Conservation (phyloP, 768 basidiomycete species). For the Naganishia friedmannii region DNA sequence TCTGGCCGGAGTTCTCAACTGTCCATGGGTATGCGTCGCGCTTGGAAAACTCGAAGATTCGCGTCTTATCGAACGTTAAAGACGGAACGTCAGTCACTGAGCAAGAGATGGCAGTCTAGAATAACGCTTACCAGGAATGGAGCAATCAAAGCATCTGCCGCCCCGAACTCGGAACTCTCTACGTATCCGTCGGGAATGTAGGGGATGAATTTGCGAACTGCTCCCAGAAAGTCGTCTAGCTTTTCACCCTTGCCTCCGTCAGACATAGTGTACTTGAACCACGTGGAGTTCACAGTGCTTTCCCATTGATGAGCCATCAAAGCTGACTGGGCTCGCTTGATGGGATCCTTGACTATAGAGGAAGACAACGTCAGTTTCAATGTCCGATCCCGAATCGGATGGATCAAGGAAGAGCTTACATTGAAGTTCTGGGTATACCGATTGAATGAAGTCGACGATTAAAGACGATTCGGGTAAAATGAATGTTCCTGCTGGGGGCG, state of each 20-base stretch:
- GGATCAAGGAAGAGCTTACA: constrained; percentile 55
- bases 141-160: constrained; percentile 63
- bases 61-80: constrained; percentile 18
- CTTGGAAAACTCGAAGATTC: constrained; percentile 24
- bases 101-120: too few relatives aligned
- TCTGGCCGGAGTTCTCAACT: constrained; percentile 57
- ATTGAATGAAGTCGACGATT: constrained; percentile 65
- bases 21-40: constrained; percentile 59
- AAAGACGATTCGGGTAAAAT: constrained; percentile 67
- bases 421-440: constrained; percentile 57
- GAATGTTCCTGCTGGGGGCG: constrained; percentile 62
- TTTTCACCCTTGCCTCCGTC: constrained; percentile 55
- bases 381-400: background rate
- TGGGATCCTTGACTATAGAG: constrained; percentile 53
- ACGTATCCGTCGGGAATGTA: constrained; percentile 56
- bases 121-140: constrained; percentile 62
- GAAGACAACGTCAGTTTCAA: background rate
- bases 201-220: constrained; percentile 55
- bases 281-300: constrained; percentile 56
- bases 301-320: constrained; percentile 60
- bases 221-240: constrained; percentile 56
- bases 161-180: constrained; percentile 57
- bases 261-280: constrained; percentile 51
- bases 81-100: background rate
- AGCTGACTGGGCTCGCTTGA: constrained; percentile 61